These are phyloP conservation scores for Xerocomellus intermedius DNA, from an alignment of 768 basidiomycete genomes.

Conservation along the genomic window DNA sequence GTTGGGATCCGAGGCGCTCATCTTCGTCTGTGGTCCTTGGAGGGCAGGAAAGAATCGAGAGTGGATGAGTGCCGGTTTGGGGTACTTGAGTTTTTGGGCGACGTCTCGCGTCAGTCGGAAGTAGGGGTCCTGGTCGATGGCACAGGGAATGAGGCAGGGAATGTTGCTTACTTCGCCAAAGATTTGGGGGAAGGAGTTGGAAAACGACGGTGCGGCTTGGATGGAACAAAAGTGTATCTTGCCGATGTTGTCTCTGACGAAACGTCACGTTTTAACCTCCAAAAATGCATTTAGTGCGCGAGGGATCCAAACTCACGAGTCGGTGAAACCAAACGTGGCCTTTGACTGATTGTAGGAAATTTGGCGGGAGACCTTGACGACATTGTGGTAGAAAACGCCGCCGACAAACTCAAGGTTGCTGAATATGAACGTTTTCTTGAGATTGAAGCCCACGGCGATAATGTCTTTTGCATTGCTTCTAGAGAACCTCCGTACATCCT, in stretches of 20 bases:
- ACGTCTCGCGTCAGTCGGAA: constrained; percentile 98
- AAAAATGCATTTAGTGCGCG: background rate
- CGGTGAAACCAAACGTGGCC: constrained; percentile 94
- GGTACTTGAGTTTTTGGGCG: constrained; percentile 91
- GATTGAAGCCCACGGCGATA: constrained; percentile 92
- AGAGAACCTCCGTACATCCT: constrained; percentile 81
- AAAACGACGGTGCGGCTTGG: constrained; percentile 95
- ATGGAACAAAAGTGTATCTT: constrained; percentile 96
- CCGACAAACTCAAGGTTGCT: constrained; percentile 89
- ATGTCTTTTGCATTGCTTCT: constrained; percentile 91
- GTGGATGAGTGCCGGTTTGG: constrained; percentile 89
- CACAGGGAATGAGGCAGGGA: constrained; percentile 94
- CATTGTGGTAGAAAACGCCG: constrained; percentile 91
- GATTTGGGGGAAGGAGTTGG: constrained; percentile 97
- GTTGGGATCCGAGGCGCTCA: constrained; percentile 95
- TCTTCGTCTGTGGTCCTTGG: constrained; percentile 97
- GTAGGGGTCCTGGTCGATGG: constrained; percentile 97
- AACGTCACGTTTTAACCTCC: background rate
- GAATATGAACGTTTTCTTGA: constrained; percentile 95
- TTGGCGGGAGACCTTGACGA: constrained; percentile 88
- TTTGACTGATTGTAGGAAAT: constrained; percentile 93
- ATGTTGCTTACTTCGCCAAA: constrained; percentile 81
- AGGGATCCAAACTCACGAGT: constrained; percentile 64
- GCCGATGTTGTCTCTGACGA: constrained; percentile 89
- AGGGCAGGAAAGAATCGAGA: constrained; percentile 98